Base-by-base conservation (phyloP, 2,329 filamentous ascomycete genomes). In the Didymella segeticola region DNA sequence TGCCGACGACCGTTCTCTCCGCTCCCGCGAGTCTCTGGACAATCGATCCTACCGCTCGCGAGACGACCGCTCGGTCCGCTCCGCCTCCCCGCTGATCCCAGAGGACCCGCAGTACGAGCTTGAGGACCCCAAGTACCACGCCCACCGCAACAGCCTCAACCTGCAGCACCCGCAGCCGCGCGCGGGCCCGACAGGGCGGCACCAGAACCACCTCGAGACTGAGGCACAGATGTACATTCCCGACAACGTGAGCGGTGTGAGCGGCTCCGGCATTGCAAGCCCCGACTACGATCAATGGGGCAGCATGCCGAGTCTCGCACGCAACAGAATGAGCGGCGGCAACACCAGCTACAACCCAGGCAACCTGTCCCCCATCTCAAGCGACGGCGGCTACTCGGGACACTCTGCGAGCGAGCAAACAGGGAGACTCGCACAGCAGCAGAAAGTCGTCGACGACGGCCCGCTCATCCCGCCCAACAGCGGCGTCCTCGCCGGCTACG, bases 81-180 rank as follows among this genome's bases (percentile, higher is more conserved):
- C 73, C 20, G 53, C 62, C 2, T 80, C 79, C 0, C 80, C 82
- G 3, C 77, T 84, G 5, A 79, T 83, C 34, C 79, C 82, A 2
- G 83, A 83, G 53, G 25, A 87, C 85, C 27, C 52, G 66, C 54
- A 64, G n/a, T 67, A 68, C 20, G 66, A 70, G 30, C 71, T 78
- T 58, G 79, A 81, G 33, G 88, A 92, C 62, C 89, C 89, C 39
- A 93, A 93, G 73, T 93, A 93, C 74, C 88, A 89, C 73, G 89
- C 89, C 50, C 89, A 93, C 71, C 87, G 90, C 63, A 90, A 93
- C 75, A 92, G 89, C 22, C 73, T 93, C 50, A 91, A 91, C 66
- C 78, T 93, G 31, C 86, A 91, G 69, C 90, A 93, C 73, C 90
- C 90, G 5, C 89, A 93, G 71, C 90, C 90, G 8, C 81, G 89